Base-by-base conservation (phyloP, 2,329 filamentous ascomycete genomes). In the Xylariaceae sp. region DNA sequence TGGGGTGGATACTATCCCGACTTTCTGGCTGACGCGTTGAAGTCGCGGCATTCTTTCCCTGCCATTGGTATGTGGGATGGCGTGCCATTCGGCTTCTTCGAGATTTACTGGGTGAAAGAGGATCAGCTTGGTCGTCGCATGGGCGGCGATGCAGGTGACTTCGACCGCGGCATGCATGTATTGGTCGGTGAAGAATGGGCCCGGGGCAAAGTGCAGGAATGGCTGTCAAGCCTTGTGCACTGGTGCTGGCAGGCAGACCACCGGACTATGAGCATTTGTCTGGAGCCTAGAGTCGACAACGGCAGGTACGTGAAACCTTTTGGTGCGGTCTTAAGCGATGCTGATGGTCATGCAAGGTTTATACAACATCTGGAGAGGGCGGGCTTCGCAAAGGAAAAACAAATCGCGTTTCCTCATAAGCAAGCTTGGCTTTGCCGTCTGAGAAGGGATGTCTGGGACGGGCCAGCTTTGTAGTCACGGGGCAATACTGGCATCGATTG, bases 91-190 rank as follows among this genome's bases (percentile, higher is more conserved):
- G 92, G 88, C 0, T 98, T 93, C 56, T 95, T 98, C 55, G 92
- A 98, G 64, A 73, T 98, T 21, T 98, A 98, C 63, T 98, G 92
- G 90, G 87, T 92, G 3, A 94, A 94, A 52, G 92, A 98, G 55
- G 92, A 96, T 52, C 64, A 68, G 0, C 57, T 98, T 1, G 87
- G 85, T 0, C 72, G 70, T 30, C 70, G 86, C 43, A 59, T 93
- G 4, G 70, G 78, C 0, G 70, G 70, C 15, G 70, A 74, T 3
- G 76, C 79, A 0, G 75, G 73, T 6, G 84, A 94, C 49, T 96
- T 83, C 60, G 90, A 96, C 49, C 70, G 92, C 5, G 92, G 92
- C 0, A 63, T 96, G 13, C 92, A 98, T 52, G 77, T 92, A 10
- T 65, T 98, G 24, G 74, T 98, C 3, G 92, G 92, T 1, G 92